Evolutionary conservation across 2,329 filamentous ascomycete genomes (phyloP).

Genomic region (Neofusicoccum laricinum): DNA sequence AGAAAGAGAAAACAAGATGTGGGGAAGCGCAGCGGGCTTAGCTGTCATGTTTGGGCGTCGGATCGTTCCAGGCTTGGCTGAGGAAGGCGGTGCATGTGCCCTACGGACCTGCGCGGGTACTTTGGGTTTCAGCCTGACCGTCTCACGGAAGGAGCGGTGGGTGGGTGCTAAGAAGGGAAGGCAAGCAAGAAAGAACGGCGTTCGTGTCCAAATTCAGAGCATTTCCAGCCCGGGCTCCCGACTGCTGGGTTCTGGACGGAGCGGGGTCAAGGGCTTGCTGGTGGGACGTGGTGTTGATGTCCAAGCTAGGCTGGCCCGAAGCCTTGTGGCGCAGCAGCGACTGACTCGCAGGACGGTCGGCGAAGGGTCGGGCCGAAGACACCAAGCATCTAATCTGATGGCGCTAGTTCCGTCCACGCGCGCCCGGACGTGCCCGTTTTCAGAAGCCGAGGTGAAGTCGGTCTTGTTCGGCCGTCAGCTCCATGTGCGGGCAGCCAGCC

Average conservation of each 20-base stretch:
- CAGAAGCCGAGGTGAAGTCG: conserved; percentile 15
- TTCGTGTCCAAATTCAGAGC: background rate
- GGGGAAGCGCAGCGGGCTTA: background rate
- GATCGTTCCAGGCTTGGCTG: background rate
- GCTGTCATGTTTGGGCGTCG: background rate
- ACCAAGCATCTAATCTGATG: background rate
- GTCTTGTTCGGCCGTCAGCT: conserved; percentile 12
- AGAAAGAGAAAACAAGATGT: background rate
- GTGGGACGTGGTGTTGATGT: background rate
- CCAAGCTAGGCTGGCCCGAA: background rate
- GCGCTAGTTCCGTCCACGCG: background rate
- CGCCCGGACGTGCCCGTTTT: background rate
- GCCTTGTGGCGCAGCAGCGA: background rate
- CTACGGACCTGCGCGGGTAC: background rate
- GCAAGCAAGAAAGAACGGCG: background rate
- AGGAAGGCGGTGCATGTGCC: background rate
- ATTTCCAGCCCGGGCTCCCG: background rate
- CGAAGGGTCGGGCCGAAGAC: background rate
- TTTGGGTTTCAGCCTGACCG: background rate
- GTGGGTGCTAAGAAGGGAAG: background rate
- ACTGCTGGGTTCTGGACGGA: background rate
- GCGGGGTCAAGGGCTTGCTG: background rate
- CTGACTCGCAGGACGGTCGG: background rate
- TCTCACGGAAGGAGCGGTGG: background rate
- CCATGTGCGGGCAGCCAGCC: conserved; percentile 12